Base-by-base conservation (phyloP, 1,139 yeast genomes). In the Blastobotrys ciferrii region DNA sequence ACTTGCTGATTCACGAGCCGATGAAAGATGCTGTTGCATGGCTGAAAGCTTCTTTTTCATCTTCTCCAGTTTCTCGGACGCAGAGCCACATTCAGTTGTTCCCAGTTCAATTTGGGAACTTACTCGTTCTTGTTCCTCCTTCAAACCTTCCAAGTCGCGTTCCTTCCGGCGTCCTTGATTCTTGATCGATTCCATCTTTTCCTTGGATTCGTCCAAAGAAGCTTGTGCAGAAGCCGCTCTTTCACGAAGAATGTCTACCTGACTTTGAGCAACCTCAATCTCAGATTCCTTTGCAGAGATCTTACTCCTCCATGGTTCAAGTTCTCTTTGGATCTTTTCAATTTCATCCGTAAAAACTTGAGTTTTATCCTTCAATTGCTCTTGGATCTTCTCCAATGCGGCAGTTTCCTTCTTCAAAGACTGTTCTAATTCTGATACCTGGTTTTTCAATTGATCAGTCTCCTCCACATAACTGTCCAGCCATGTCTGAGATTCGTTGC, bases 281-380 rank as follows among this genome's bases (percentile, higher is more conserved):
- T 81, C 80, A 23, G 87, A 79, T 53, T 81, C 82, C 51, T 84
- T 84, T 20, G 77, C 76, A 52, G 80, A 82, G 35, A 89, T 71
- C 56, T 81, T 77, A 32, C 77, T 82, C 53, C 80, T 81, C 94
- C 95, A 89, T 0, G 98, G 98, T 54, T 87, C 92, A 6, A 89
- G 68, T 53, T 82, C 73, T 7, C 74, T 74, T 60, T 87, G 94
- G 36, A 82, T 69, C 4, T 62, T 58, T 57, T 82, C 87, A 47
- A 88, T 82, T 59, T 84, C 75, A 15, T 74, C 75, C 0, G 88
- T 78, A 51, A 81, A 77, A 2, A 69, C 78, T 12, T 82, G 76
- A 0, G 95, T 92, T 61, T 88, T 87, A 47, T 81, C 84, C 13
- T 88, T 81, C 48, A 92, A 73, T 28, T 80, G 80, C 9, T 74